Percentiles rank a stretch among this genome's conserved stretches.
Evolutionary conservation across 306 rosid species (phyloP).

Genomic region (Dryas drummondii): DNA sequence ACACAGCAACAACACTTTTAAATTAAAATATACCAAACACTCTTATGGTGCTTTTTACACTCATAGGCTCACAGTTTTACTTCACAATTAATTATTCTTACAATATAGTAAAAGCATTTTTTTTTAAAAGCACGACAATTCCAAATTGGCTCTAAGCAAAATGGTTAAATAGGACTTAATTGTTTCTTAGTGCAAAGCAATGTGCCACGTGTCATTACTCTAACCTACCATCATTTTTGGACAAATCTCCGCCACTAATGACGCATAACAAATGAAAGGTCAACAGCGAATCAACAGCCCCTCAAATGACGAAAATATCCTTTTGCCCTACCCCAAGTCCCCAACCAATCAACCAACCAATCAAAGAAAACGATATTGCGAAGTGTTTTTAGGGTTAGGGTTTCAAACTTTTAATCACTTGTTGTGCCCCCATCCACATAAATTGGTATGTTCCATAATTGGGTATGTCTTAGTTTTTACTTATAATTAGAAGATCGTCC

Average conservation of each 20-base stretch:
- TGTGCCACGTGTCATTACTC: neutral
- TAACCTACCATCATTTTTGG: neutral
- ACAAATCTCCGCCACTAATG: neutral
- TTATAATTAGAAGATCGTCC: neutral
- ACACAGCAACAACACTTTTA: too few species aligned
- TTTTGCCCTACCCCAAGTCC: neutral
- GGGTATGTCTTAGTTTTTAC: constrained; percentile 9
- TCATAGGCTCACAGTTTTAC: too few species aligned
- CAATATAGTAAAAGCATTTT: too few species aligned
- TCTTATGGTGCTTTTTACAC: too few species aligned
- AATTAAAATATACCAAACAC: too few species aligned
- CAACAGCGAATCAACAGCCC: neutral
- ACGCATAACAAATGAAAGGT: neutral
- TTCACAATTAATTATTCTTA: too few species aligned
- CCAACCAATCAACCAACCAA: neutral
- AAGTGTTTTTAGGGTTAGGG: constrained; percentile 42
- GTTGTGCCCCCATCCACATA: neutral
- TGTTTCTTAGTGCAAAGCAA: too few species aligned
- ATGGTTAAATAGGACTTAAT: too few species aligned
- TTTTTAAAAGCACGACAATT: too few species aligned
- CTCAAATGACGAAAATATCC: constrained; percentile 8
- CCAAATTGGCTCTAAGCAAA: too few species aligned
- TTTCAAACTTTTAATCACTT: constrained; percentile 27
- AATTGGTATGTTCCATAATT: neutral
- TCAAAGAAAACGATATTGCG: neutral